Base-by-base conservation (phyloP, 805 yeast genomes). In the Candida patagonica region DNA sequence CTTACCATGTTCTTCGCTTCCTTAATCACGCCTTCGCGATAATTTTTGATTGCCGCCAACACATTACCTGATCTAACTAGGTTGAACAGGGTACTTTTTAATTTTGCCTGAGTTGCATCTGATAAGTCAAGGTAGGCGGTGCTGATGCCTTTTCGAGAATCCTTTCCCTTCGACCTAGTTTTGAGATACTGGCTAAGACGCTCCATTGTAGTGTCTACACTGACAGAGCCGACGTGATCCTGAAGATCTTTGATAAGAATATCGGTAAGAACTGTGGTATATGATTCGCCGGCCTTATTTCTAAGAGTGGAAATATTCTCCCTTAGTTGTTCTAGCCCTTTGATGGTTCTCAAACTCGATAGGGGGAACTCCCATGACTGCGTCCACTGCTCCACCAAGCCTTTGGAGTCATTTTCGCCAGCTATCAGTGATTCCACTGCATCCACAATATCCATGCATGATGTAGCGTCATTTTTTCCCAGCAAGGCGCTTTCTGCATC, bases 1-100 rank as follows among this genome's bases (percentile, higher is more conserved):
- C 83, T 74, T 27, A 88, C 83, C 12, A 86, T 74, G 10, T 71
- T 68, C 56, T 86, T 86, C 40, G 85, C 67, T 49, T 87, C 95
- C 1, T 68, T 63, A 9, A 78, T 64, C n/a, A 83, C 74, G 15
- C 67, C 68, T 19, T 78, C 89, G 50, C 80, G 83, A 55, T 81
- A 87, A 2, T 64, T 54, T 29, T 68, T 65, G 47, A 80, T 77
- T 0, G 94, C 83, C 10, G 71, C 63, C 1, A 72, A 66, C 21
- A 85, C 55, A 47, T 73, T 76, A 19, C 78, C 79, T 33, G 85
- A 71, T 48, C 76, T 69, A 6, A 73, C 64, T 17, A 89, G 65
- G 20, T 80, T 81, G 6, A 61, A 54, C 24, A 86, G 62, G 37
- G 66, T 68, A 1, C 60, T 65, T 6, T 58, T 59, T n/a, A 84